phyloP scores from a whole-genome alignment of 257 asterid genomes.

The Primulina tabacum region DNA sequence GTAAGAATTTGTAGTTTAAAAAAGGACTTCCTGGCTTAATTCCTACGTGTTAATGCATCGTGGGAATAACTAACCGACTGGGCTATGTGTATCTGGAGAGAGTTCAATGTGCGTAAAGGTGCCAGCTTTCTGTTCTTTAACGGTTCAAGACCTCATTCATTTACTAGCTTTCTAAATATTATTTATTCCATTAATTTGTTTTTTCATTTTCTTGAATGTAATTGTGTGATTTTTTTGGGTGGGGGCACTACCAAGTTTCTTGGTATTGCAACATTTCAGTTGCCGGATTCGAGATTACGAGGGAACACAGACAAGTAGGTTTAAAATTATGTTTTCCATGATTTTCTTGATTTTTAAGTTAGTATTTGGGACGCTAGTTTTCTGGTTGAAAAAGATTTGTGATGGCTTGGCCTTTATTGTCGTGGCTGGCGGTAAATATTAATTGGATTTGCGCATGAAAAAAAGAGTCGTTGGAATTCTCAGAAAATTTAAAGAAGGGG shows the following conservation, averaged over 20 bases:
- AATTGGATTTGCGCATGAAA: neutral
- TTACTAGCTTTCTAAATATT: neutral
- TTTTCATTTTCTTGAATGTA: neutral
- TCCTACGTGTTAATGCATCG: slow-evolving; percentile 1
- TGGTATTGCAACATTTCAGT: slow-evolving; percentile 3
- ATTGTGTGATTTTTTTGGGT: neutral
- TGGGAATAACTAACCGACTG: neutral
- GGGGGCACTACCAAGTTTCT: neutral
- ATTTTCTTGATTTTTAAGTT: slow-evolving; percentile 6
- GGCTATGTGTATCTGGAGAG: slow-evolving; percentile 1
- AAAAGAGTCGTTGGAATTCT: neutral
- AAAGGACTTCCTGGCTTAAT: slow-evolving; percentile 8
- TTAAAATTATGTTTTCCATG: slow-evolving; percentile 6
- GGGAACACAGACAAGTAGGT: slow-evolving; percentile 2
- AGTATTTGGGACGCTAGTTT: neutral
- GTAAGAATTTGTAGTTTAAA: neutral
- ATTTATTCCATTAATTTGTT: neutral
- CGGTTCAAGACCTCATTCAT: neutral
- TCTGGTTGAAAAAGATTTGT: neutral
- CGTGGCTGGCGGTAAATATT: neutral
- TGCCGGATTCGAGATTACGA: slow-evolving; percentile 1
- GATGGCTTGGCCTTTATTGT: slow-evolving; percentile 1
- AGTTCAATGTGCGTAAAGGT: slow-evolving; percentile 18
- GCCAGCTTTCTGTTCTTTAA: neutral
- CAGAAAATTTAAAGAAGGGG: no score